These are phyloP conservation scores for Carpinus viminea DNA, from an alignment of 306 rosid genomes.

Conservation along the genomic window DNA sequence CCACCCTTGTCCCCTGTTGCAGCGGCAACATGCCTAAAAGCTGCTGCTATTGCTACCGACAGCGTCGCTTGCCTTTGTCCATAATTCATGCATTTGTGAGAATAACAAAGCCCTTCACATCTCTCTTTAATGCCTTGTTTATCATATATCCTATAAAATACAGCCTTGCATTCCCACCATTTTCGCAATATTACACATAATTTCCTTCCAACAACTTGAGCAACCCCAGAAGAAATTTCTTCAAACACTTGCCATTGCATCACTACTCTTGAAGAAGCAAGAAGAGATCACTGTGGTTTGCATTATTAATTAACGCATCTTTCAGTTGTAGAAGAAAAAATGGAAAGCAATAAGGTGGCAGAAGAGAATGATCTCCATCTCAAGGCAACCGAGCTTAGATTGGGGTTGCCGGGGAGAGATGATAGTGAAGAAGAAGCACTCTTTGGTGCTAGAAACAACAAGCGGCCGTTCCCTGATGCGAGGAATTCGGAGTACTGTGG, in stretches of 20 bases:
- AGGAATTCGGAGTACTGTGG: conserved; percentile 27
- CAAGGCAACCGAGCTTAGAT: conserved; percentile 80
- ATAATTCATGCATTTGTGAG: conserved; percentile 44
- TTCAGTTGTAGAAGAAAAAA: conserved; percentile 28
- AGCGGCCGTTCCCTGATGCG: conserved; percentile 52
- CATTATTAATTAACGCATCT: no score
- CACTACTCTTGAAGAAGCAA: no score
- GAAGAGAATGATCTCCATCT: conserved; percentile 65
- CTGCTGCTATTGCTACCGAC: conserved; percentile 84
- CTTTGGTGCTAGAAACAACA: conserved; percentile 39
- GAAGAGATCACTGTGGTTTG: no score
- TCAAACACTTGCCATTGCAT: no score
- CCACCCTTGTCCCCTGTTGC: conserved; percentile 60
- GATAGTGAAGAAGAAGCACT: conserved; percentile 28
- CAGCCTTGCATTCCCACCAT: conserved; percentile 30
- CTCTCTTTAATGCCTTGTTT: background rate
- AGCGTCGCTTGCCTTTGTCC: conserved; percentile 76
- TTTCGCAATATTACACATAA: conserved; percentile 15
- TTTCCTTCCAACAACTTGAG: conserved; percentile 9
- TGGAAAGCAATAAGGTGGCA: conserved; percentile 44
- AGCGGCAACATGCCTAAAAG: conserved; percentile 61
- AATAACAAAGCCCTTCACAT: conserved; percentile 12
- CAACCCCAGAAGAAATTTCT: conserved; percentile 2
- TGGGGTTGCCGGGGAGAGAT: conserved; percentile 75
- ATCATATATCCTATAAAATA: conserved; percentile 40